phyloP scores from a whole-genome alignment of 371 early-diverging fungal species.

The Synchytrium microbalum region DNA sequence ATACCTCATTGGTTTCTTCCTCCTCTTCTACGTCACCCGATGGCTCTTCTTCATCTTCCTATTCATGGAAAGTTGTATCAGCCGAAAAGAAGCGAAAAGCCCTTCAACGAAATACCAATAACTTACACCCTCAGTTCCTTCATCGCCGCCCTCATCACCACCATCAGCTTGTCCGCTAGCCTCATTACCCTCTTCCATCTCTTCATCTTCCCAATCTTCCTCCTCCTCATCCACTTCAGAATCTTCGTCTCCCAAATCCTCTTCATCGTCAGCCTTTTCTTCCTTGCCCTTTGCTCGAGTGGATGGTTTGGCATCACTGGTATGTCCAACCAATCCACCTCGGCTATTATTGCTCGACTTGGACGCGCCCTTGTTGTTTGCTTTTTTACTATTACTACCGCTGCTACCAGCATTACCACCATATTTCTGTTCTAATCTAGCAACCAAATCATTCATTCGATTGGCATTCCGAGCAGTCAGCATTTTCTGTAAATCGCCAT shows the following conservation, averaged over 20 bases:
- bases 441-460: slow-evolving; percentile 16
- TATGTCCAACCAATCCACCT: too few species aligned
- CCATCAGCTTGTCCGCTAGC: background rate
- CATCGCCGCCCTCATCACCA: background rate
- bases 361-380: background rate
- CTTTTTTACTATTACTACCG: background rate
- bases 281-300: background rate
- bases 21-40: background rate
- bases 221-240: background rate
- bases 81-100: too few species aligned
- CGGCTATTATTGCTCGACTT: background rate
- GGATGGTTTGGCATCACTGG: background rate
- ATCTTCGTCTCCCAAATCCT: background rate
- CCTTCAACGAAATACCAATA: too few species aligned
- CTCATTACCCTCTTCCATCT: slow-evolving; percentile 1
- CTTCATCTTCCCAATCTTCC: background rate
- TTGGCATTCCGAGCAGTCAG: slow-evolving; percentile 6
- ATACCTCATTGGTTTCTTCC: background rate
- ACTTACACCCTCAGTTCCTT: too few species aligned
- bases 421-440: slow-evolving; percentile 17
- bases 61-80: background rate
- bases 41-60: background rate
- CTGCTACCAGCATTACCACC: background rate
- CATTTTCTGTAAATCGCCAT: slow-evolving; percentile 8
- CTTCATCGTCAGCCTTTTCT: background rate